These are phyloP conservation scores for Taxillus chinensis DNA, from an alignment of 164 flowering plant species.

Conservation along the genomic window DNA sequence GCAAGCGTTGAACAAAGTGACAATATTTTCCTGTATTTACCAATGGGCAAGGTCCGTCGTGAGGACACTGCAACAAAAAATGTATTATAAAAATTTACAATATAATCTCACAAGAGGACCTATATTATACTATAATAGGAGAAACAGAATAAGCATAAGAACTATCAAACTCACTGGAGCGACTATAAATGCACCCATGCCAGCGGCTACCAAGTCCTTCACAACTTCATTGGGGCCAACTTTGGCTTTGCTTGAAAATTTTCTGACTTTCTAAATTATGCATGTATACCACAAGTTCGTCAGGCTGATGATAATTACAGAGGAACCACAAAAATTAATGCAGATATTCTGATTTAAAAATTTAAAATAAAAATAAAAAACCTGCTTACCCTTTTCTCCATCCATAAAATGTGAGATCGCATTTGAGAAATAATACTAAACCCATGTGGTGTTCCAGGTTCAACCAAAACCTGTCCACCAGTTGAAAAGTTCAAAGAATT, in stretches of 20 bases:
- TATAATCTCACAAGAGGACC: neutral
- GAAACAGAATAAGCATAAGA: neutral
- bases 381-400: slow-evolving; percentile 72
- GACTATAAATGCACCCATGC: slow-evolving; percentile 70
- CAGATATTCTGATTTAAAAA: neutral
- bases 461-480: slow-evolving; percentile 65
- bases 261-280: slow-evolving; percentile 42
- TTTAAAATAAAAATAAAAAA: neutral
- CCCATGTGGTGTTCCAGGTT: slow-evolving; percentile 97
- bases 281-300: neutral
- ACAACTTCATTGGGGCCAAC: slow-evolving; percentile 18
- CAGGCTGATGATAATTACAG: neutral
- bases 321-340: neutral
- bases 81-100: neutral
- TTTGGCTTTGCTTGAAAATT: slow-evolving; percentile 25
- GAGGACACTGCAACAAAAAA: slow-evolving; percentile 66
- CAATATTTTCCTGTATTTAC: slow-evolving; percentile 75
- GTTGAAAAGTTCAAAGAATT: slow-evolving; percentile 2
- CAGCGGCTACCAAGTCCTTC: slow-evolving; percentile 32
- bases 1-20: slow-evolving; percentile 95
- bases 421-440: slow-evolving; percentile 73
- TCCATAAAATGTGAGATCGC: slow-evolving; percentile 95
- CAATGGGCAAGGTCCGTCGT: slow-evolving; percentile 92
- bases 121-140: neutral
- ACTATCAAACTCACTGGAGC: slow-evolving; percentile 75